Conservation (phyloP, 257 asterid genomes). For the Solanum virginianum region DNA sequence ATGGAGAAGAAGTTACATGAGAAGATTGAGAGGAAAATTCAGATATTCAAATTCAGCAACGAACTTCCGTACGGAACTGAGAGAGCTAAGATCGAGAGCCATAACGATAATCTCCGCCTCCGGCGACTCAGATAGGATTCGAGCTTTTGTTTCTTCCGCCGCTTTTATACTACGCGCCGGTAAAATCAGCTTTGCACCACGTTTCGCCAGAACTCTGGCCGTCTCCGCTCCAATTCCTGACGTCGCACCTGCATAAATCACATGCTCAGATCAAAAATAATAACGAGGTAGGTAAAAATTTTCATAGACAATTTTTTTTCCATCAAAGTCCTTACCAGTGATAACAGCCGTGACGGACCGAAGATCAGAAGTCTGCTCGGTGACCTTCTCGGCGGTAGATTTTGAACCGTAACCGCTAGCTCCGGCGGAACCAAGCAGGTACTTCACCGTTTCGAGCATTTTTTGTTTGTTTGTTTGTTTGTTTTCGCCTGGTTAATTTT, state of each 20-base stretch:
- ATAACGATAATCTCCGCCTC: slow-evolving; percentile 51
- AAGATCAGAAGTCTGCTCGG: slow-evolving; percentile 38
- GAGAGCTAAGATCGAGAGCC: slow-evolving; percentile 83
- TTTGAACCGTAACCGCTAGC: slow-evolving; percentile 74
- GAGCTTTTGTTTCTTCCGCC: slow-evolving; percentile 65
- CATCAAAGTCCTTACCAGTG: slow-evolving; percentile 30
- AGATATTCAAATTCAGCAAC: slow-evolving; percentile 55
- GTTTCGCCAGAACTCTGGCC: slow-evolving; percentile 71
- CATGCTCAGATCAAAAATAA: background rate
- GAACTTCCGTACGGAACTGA: slow-evolving; percentile 54
- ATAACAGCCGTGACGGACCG: slow-evolving; percentile 66
- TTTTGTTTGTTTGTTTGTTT: background rate
- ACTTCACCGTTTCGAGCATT: slow-evolving; percentile 71
- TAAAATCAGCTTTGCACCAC: slow-evolving; percentile 74
- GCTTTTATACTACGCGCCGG: slow-evolving; percentile 74
- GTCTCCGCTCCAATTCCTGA: slow-evolving; percentile 97
- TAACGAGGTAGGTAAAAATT: too few species aligned
- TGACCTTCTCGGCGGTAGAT: slow-evolving; percentile 76
- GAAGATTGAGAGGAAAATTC: slow-evolving; percentile 68
- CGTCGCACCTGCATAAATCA: slow-evolving; percentile 52
- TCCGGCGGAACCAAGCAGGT: slow-evolving; percentile 69
- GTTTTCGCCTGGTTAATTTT: background rate
- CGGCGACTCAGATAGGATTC: slow-evolving; percentile 59
- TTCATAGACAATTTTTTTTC: background rate
- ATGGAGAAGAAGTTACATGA: slow-evolving; percentile 31